Base-by-base conservation (phyloP, 1,139 yeast species). In the Diutina neorugosa region DNA sequence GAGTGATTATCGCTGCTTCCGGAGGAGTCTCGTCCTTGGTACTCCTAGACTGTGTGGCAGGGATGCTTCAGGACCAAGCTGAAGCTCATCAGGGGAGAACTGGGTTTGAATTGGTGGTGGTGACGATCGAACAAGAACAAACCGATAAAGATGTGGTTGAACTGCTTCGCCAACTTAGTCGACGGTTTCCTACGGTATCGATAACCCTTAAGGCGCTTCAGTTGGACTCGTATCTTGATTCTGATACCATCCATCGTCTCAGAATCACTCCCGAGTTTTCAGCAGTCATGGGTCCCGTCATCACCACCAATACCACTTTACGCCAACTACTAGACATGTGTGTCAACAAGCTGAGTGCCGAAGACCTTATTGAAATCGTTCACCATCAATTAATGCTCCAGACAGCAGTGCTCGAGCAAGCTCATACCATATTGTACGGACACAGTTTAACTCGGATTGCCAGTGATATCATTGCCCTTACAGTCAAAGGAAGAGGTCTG, bases 401-500 rank as follows among this genome's bases (percentile, higher is more conserved):
- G 46, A 69, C 76, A 20, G 87, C 91, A 0, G 60, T 61, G 16
- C 65, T 68, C 16, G 67, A 72, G 37, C 64, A 67, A 0, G 80
- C 84, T 56, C 73, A 77, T 19, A 78, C 86, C 4, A 70, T 90
- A 1, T 57, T 89, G 2, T 83, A 81, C 68, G 89, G 94, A 0
- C 87, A 86, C 62, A 81, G 88, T 19, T 87, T 88, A 91, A 86
- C 96, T 1, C 76, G 84, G 53, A 64, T 91, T 16, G 96, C 98
- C 1, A 89, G 86, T 60, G 83, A 83, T 55, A 81, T 88, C 23
- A 73, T 93, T 37, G 77, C 96, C 0, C 69, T 86, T 55, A 84
- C 96, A 0, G 91, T 91, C n/a, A 87, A 86, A 61, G 98, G 98
- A 8, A 77, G 96, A 57, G 98, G 98, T 0, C 74, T 85, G 2